Conservation (phyloP, 2,329 filamentous ascomycete genomes). For the Fusarium sacchari region DNA sequence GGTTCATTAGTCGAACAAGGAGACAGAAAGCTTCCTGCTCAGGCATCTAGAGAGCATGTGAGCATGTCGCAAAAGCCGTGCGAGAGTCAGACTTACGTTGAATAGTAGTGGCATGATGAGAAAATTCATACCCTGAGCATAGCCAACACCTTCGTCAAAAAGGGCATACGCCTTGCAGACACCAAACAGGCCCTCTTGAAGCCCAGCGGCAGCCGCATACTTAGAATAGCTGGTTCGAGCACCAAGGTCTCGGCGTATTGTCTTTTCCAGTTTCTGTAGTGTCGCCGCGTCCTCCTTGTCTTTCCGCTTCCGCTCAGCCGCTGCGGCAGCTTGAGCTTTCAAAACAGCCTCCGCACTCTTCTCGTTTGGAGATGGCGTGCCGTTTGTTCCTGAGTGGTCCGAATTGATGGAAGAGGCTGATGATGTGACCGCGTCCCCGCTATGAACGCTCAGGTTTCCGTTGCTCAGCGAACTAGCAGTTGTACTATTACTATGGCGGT, state of each 20-base stretch:
- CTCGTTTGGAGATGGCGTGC: constrained; percentile 67
- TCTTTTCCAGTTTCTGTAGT: constrained; percentile 87
- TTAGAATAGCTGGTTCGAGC: constrained; percentile 96
- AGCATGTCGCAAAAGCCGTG: not conserved
- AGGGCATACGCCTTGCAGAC: constrained; percentile 98
- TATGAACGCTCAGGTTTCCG: constrained; percentile 66
- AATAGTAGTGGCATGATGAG: constrained; percentile 96
- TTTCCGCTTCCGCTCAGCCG: constrained; percentile 78
- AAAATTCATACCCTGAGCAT: constrained; percentile 99
- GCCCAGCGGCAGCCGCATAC: constrained; percentile 87
- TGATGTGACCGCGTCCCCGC: constrained; percentile 73
- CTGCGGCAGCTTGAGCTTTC: constrained; percentile 71
- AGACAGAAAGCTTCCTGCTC: constrained; percentile 97
- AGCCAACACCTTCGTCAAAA: constrained; percentile 93
- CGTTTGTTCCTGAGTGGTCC: constrained; percentile 72
- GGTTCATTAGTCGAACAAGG: constrained; percentile 93
- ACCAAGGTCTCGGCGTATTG: constrained; percentile 89
- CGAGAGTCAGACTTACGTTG: constrained; percentile 69
- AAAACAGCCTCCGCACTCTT: constrained; percentile 70
- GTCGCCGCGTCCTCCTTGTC: constrained; percentile 79
- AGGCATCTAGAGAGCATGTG: constrained; percentile 72
- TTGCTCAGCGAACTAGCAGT: constrained; percentile 63
- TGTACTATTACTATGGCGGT: constrained; percentile 66
- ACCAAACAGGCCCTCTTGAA: constrained; percentile 93
- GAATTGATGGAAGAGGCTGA: constrained; percentile 89